Base-by-base conservation (phyloP, 2,329 filamentous ascomycete species). In the Colletotrichum karsti region DNA sequence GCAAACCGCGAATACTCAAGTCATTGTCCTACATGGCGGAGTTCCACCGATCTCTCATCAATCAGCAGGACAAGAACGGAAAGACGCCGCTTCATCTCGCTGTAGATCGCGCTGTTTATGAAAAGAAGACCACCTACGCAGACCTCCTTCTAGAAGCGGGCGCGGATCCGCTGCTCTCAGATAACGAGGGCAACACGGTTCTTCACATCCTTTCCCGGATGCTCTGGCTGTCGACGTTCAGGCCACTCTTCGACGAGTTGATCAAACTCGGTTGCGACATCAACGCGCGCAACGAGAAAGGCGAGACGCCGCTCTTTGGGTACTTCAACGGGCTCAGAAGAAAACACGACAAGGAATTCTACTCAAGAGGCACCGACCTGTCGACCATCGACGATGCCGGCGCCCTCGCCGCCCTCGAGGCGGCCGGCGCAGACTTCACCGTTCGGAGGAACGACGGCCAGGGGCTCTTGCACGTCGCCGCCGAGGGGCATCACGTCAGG, bases 391-490 rank as follows among this genome's bases (percentile, higher is more conserved):
- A 62, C 15, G 57, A 63, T 3, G 24, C 15, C 10, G 44, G 37
- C 22, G 61, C 62, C 7, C n/a, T 65, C 6, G 20, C 50, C 30
- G 50, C 70, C 41, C 56, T 76, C 6, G 53, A 69, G 12, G 57
- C 68, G 13, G 20, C 71, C 1, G 77, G 74, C 1, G 76, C 71
- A 1, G 75, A 80, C 62, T 75, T 77, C 15, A 60, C 41, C 2
- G 75, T 61, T 4, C 67, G 56, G 22, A 75, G 79, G 55, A 20
- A 51, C 18, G 55, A 53, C 3, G 77, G 78, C 1, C 67, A 73
- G 42, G 72, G 73, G 2, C 39, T 79, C 53, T 53, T 81, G 41
- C 78, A 81, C 51, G 62, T 73, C n/a, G 76, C 74, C 12, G 74
- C 72, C 12, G 30, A 26, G 5, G 70, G 70, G 28, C 56, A 68